Evolutionary conservation across 495 filamentous ascomycete species (phyloP), one percentile per base, ranked within the genome.

Genomic region (Lophium mytilinum): DNA sequence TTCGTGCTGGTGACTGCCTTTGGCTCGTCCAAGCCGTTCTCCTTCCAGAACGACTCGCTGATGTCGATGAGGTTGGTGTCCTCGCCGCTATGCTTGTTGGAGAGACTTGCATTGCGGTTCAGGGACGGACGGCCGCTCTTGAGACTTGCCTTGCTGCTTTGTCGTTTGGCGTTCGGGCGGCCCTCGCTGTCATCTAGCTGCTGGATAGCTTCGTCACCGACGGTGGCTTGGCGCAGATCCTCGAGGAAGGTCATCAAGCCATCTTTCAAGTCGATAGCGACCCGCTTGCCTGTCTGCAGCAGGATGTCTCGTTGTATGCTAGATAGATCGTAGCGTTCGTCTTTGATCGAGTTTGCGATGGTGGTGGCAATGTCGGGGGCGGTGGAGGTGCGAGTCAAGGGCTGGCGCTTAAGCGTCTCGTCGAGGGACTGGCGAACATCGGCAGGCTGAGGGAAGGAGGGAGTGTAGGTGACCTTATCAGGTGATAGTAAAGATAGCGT

Each of bases 211-310:
- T 97, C 93, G 34, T 97, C 93, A 39, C 92, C 93, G 11, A 96
- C 88, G 2, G 93, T 95, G 12, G 89, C 93, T 72, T 98, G 93
- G 60, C 90, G 78, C 24, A 98, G 79, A 70, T 97, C 93, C 66
- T 97, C 93, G 58, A 96, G 79, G 69, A 97, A 98, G 12, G 89
- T 96, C 89, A 89, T 93, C n/a, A 97, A 73, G 0, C 93, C 93
- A 40, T 90, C 83, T 59, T 84, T 84, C 64, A 98, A 80, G 69
- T 95, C 93, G 9, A 86, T 87, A 2, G 93, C 92, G 69, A 97
- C 87, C 68, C 95, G 88, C 66, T 90, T 90, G 46, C 85, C 83
- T 1, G 84, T 85, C 50, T 77, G 78, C 56, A 88, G 64, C 35
- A 88, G 67, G 12, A 74, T 73, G 39, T 87, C 85, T n/a, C 55